These are phyloP conservation scores for Heliamphora exappendiculata DNA, from an alignment of 148 eudicot species.

Conservation along the genomic window DNA sequence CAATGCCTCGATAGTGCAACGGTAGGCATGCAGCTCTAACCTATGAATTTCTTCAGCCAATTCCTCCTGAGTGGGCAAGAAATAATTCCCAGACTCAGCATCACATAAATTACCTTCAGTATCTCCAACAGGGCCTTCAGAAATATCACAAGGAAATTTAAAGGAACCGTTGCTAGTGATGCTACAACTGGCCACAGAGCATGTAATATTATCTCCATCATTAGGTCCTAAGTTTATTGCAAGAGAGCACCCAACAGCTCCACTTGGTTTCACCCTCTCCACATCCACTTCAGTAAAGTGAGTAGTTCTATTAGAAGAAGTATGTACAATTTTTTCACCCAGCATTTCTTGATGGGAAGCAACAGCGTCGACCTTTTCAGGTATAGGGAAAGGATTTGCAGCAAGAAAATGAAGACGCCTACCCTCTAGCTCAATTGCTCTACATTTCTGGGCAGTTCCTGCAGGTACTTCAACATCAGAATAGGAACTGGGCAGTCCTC, in stretches of 20 bases:
- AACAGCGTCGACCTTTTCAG: constrained; percentile 59
- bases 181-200: constrained; percentile 82
- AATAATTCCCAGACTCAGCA: constrained; percentile 50
- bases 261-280: constrained; percentile 41
- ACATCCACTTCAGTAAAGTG: constrained; percentile 28
- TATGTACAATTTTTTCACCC: constrained; percentile 32
- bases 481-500: constrained; percentile 26
- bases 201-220: constrained; percentile 38
- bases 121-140: constrained; percentile 30
- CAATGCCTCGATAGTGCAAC: constrained; percentile 67
- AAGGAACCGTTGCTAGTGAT: constrained; percentile 26
- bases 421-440: constrained; percentile 27
- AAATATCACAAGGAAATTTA: constrained; percentile 21
- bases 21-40: constrained; percentile 82
- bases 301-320: constrained; percentile 27
- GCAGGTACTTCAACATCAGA: constrained; percentile 29
- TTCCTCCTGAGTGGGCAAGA: constrained; percentile 35
- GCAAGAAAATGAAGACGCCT: constrained; percentile 18
- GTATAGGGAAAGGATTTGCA: constrained; percentile 23
- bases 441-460: constrained; percentile 28
- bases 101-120: constrained; percentile 50
- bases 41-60: constrained; percentile 56
- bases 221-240: constrained; percentile 30
- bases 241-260: constrained; percentile 33
- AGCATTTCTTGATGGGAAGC: constrained; percentile 32